phyloP scores from a whole-genome alignment of 192 early-diverging fungal genomes.

The Cladochytrium replicatum region DNA sequence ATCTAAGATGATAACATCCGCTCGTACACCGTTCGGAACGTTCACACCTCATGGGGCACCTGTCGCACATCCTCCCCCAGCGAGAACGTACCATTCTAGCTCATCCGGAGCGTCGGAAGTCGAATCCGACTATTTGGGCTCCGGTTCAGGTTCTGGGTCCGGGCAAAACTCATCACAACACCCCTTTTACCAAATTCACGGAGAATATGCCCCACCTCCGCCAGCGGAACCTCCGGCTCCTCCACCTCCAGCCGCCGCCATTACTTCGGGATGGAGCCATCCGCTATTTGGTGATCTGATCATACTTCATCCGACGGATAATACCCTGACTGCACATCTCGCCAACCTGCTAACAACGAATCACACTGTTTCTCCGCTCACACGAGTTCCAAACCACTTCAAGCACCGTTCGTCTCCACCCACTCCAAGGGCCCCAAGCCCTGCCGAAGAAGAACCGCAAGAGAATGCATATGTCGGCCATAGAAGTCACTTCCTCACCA shows the following conservation, averaged over 20 bases:
- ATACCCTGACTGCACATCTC: constrained; percentile 76
- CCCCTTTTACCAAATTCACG: neutral
- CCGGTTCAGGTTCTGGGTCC: neutral
- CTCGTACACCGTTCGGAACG: no score
- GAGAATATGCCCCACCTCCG: neutral
- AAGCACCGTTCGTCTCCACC: constrained; percentile 52
- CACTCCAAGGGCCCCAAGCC: no score
- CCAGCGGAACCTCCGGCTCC: neutral
- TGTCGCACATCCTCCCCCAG: no score
- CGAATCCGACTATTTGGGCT: no score
- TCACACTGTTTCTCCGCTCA: constrained; percentile 80
- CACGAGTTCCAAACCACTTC: constrained; percentile 67
- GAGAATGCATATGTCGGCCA: no score
- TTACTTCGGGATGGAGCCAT: no score
- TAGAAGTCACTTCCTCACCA: no score
- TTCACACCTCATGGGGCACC: no score
- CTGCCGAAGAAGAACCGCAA: no score
- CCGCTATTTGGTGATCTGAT: constrained; percentile 13
- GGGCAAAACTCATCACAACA: neutral
- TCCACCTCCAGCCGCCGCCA: neutral
- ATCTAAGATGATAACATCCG: no score
- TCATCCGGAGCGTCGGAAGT: no score
- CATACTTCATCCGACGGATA: constrained; percentile 60
- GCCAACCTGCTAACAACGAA: constrained; percentile 74
- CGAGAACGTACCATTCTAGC: no score